Evolutionary conservation across 257 asterid genomes (phyloP).

Genomic region (Salvia miltiorrhiza): DNA sequence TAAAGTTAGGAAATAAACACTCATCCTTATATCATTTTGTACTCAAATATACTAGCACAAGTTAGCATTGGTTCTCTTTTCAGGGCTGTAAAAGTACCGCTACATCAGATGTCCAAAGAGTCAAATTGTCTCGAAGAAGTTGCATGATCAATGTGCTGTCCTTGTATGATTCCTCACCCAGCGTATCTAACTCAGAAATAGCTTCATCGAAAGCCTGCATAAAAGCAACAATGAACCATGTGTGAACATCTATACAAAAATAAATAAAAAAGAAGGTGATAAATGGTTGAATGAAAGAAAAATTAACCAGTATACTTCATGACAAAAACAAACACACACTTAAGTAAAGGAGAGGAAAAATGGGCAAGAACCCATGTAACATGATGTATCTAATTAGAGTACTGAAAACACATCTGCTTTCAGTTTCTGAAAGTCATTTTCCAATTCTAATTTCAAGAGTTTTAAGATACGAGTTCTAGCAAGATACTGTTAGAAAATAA

Average conservation of each 20-base stretch:
- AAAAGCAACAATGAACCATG: background rate
- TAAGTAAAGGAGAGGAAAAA: background rate
- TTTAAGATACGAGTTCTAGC: background rate
- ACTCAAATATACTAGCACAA: background rate
- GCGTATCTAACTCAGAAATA: slow-evolving; percentile 53
- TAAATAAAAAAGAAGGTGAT: background rate
- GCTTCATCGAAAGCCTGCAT: slow-evolving; percentile 62
- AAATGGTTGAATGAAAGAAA: background rate
- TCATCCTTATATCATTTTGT: background rate
- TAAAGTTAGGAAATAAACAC: background rate
- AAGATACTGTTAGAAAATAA: background rate
- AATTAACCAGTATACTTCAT: background rate
- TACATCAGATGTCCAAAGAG: slow-evolving; percentile 60
- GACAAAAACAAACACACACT: background rate
- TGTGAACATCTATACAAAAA: background rate
- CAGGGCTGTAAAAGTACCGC: slow-evolving; percentile 29
- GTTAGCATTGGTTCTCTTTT: background rate
- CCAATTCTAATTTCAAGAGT: background rate
- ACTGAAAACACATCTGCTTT: background rate
- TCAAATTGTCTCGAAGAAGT: slow-evolving; percentile 61
- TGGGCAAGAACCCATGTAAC: background rate
- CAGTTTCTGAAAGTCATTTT: background rate
- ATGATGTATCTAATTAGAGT: background rate
- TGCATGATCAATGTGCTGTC: slow-evolving; percentile 75
- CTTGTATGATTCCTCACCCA: slow-evolving; percentile 73